Evolutionary conservation across 2,329 filamentous ascomycete species (phyloP).

Genomic region (Blumeriella jaapii): DNA sequence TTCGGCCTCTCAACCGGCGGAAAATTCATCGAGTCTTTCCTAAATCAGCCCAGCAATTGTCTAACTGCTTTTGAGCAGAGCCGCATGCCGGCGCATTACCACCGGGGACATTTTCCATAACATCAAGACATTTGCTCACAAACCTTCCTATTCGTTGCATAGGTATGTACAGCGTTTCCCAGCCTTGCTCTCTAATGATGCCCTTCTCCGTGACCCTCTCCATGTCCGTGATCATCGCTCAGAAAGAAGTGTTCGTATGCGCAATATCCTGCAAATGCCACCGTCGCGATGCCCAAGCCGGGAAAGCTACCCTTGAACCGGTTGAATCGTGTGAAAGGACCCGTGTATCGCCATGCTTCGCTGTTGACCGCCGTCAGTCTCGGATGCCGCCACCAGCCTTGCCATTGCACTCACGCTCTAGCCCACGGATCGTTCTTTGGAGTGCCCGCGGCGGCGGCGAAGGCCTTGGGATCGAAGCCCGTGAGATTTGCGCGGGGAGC

Average conservation of each 20-base stretch:
- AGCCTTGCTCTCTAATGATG: slow-evolving; percentile 39
- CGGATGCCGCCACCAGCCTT: not conserved
- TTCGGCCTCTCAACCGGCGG: too few species aligned
- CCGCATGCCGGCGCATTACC: too few species aligned
- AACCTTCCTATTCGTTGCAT: slow-evolving; percentile 16
- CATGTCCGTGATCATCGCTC: slow-evolving; percentile 53
- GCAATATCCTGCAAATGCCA: slow-evolving; percentile 84
- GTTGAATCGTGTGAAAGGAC: slow-evolving; percentile 78
- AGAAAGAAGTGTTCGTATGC: slow-evolving; percentile 82
- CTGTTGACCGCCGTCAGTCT: slow-evolving; percentile 49
- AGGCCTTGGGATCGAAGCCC: slow-evolving; percentile 79
- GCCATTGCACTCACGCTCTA: slow-evolving; percentile 39
- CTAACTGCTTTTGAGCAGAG: too few species aligned
- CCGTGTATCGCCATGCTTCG: slow-evolving; percentile 90
- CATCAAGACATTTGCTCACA: not conserved
- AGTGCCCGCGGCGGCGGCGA: slow-evolving; percentile 58
- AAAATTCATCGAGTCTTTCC: too few species aligned
- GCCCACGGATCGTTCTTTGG: slow-evolving; percentile 55
- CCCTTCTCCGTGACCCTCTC: slow-evolving; percentile 41
- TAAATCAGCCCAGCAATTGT: too few species aligned
- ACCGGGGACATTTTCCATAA: too few species aligned
- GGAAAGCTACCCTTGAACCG: slow-evolving; percentile 81
- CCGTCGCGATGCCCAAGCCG: slow-evolving; percentile 82
- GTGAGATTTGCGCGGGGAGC: slow-evolving; percentile 57
- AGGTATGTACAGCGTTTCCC: slow-evolving; percentile 30